Base-by-base conservation (phyloP, 768 basidiomycete species). In the Suillus placidus region DNA sequence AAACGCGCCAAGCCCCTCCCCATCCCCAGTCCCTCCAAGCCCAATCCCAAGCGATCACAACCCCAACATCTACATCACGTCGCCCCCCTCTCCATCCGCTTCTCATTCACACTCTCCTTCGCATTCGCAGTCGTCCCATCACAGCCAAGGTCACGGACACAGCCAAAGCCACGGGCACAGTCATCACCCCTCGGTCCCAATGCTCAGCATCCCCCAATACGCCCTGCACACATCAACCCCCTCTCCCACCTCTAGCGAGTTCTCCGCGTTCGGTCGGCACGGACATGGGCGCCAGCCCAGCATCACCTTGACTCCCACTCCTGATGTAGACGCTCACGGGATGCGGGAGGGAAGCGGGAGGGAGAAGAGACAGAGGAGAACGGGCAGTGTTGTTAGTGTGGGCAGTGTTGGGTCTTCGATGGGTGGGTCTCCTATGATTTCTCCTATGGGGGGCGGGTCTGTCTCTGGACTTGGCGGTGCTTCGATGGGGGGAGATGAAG, bases 51-150 rank as follows among this genome's bases (percentile, higher is more conserved):
- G 63, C 8, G 74, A 57, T 13, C 64, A 77, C 49, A 85, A 82
- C 62, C 90, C 91, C 10, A 89, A 91, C 68, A 91, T 93, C 69
- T 90, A 83, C 72, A 82, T 93, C 69, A 93, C 89, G 4, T 88
- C 88, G 0, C 89, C 91, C 3, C 77, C 79, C 0, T 81, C 83
- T 4, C 73, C 84, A 26, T 54, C 30, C 2, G 30, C 52, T 4
- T 54, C 26, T 8, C 51, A 18, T 6, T 42, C 42, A 16, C 42
- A 52, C 51, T 51, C 51, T 0, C 51, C 52, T 0, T 54, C 52
- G 4, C 52, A 54, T 54, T 79, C 79, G 6, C 76, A 1, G 66
- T 69, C 49, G 13, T 61, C 4, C 32, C 51, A 35, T 4, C 45
- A 47, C n/a, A 47, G 12, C 8, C 51, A 51, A 30, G 18, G 52